A percentile compares a stretch with the other conserved stretches of the same genome.
These are phyloP conservation scores for Blastomyces percursus DNA, from an alignment of 2,329 filamentous ascomycete genomes.

Conservation along the genomic window DNA sequence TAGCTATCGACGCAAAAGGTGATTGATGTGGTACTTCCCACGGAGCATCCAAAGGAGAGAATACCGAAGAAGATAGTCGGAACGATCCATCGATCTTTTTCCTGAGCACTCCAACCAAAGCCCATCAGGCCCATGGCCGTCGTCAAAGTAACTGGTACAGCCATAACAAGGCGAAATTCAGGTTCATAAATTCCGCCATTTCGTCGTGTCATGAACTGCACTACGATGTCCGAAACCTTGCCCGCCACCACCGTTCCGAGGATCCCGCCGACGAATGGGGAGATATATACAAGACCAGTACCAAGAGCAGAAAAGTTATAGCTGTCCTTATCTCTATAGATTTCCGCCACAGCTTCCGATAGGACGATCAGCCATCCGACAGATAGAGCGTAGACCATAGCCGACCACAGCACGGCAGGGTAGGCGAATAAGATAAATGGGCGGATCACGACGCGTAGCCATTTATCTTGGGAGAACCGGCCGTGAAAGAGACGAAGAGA, in stretches of 20 bases:
- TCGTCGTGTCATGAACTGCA: slow-evolving; percentile 65
- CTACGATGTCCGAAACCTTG: slow-evolving; percentile 73
- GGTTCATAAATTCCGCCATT: slow-evolving; percentile 95
- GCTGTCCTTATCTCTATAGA: slow-evolving; percentile 56
- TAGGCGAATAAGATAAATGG: slow-evolving; percentile 83
- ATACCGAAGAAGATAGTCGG: slow-evolving; percentile 89
- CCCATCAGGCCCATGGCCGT: slow-evolving; percentile 85
- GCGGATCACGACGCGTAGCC: slow-evolving; percentile 64
- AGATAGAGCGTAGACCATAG: slow-evolving; percentile 73
- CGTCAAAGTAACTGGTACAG: slow-evolving; percentile 61
- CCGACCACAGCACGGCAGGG: slow-evolving; percentile 79
- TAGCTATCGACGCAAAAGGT: slow-evolving; percentile 93
- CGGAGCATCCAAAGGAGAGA: slow-evolving; percentile 80
- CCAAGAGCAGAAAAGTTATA: slow-evolving; percentile 77
- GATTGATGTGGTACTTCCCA: slow-evolving; percentile 83
- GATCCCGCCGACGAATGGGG: slow-evolving; percentile 77
- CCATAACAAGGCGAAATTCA: slow-evolving; percentile 87
- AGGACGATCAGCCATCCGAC: slow-evolving; percentile 94
- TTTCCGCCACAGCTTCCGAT: slow-evolving; percentile 71
- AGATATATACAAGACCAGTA: slow-evolving; percentile 78
- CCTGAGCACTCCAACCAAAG: slow-evolving; percentile 82
- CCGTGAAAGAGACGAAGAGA: slow-evolving; percentile 70
- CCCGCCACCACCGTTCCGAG: slow-evolving; percentile 88
- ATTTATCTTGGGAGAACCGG: slow-evolving; percentile 64
- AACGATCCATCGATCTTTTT: slow-evolving; percentile 71